phyloP scores from a whole-genome alignment of 371 early-diverging fungal species.

The Mucor plumbeus region DNA sequence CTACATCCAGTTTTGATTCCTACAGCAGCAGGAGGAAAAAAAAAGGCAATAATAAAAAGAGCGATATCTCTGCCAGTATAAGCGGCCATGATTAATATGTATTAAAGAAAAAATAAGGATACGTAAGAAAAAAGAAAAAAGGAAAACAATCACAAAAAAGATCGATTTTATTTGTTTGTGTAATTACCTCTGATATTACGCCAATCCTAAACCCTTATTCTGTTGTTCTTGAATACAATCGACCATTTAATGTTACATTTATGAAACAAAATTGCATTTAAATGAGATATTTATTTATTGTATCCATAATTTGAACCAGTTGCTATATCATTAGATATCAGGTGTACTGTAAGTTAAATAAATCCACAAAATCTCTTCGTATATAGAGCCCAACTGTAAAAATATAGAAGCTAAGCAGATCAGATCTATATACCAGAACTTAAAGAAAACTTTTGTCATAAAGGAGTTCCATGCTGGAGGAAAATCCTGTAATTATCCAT shows the following conservation, averaged over 20 bases:
- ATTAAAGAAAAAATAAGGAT: conserved; percentile 10
- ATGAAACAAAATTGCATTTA: neutral
- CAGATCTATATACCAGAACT: too few relatives aligned
- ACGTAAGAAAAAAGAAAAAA: conserved; percentile 4
- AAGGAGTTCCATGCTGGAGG: too few relatives aligned
- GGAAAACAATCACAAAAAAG: too few relatives aligned
- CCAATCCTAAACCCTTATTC: neutral
- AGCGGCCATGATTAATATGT: conserved; percentile 32
- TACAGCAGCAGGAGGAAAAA: conserved; percentile 78
- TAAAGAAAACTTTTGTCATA: too few relatives aligned
- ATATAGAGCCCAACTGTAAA: too few relatives aligned
- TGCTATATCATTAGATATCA: neutral
- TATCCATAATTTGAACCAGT: neutral
- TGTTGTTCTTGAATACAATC: neutral
- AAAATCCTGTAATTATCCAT: too few relatives aligned
- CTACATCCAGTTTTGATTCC: conserved; percentile 67
- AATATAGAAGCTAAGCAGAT: too few relatives aligned
- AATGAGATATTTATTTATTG: neutral
- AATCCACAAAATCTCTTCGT: neutral
- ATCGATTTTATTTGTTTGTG: neutral
- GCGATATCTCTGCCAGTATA: conserved; percentile 60
- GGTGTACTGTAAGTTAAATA: neutral
- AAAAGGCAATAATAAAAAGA: conserved; percentile 66
- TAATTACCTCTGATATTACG: neutral
- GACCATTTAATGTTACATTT: neutral